phyloP scores from a whole-genome alignment of 2,329 filamentous ascomycete species.

The Alternaria brassicicola region DNA sequence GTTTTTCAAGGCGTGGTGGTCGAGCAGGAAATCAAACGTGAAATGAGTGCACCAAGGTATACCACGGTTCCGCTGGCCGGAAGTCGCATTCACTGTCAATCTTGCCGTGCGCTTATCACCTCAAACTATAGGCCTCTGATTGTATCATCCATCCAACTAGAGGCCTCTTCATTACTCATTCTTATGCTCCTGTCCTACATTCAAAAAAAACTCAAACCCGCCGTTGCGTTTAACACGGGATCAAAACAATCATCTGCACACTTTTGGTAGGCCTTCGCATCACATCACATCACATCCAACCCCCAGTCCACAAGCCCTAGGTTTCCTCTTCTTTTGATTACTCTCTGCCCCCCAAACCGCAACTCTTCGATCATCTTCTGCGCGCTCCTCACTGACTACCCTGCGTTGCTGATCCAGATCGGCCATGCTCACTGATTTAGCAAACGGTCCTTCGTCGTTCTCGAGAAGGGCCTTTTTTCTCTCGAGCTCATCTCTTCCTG shows the following conservation, averaged over 20 bases:
- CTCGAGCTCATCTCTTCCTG: conserved; percentile 41
- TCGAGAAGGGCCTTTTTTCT: conserved; percentile 34
- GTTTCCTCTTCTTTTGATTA: background rate
- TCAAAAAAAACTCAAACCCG: background rate
- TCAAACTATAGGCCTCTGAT: background rate
- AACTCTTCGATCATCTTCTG: background rate
- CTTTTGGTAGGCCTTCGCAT: conserved; percentile 19
- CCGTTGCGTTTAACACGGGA: background rate
- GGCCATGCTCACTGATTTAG: conserved; percentile 17
- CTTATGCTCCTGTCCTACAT: background rate
- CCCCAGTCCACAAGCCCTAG: background rate
- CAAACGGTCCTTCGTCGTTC: conserved; percentile 34
- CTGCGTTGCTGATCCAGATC: conserved; percentile 26
- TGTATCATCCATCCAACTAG: background rate
- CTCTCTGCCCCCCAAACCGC: background rate
- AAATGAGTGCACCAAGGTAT: background rate
- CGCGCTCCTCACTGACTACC: conserved; percentile 14
- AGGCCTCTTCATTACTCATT: background rate
- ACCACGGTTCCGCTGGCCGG: background rate
- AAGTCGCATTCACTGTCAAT: background rate
- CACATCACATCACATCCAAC: conserved; percentile 27
- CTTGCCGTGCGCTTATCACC: background rate
- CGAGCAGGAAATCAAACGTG: background rate
- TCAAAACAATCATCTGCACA: background rate
- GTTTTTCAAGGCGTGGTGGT: background rate